Evolutionary conservation across 495 filamentous ascomycete species (phyloP).

Genomic region (Venustampulla echinocandica): DNA sequence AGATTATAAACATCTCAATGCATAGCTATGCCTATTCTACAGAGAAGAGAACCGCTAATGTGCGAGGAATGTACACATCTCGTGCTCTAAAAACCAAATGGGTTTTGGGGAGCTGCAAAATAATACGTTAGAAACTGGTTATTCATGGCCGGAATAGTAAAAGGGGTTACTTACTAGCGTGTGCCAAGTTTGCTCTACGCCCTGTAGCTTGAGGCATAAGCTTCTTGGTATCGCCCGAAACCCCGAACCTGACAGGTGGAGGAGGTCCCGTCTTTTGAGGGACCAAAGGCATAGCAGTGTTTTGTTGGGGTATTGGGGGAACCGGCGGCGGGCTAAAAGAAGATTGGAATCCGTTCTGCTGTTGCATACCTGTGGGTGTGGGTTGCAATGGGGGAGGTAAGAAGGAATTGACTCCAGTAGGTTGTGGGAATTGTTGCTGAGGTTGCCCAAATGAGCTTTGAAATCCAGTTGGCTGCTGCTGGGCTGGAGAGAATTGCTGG

Average conservation of each 20-base stretch:
- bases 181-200: constrained; percentile 74
- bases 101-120: constrained; percentile 71
- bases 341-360: constrained; percentile 45
- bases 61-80: constrained; percentile 9
- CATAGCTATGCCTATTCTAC: constrained; percentile 20
- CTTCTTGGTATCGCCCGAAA: constrained; percentile 60
- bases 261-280: constrained; percentile 93
- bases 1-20: constrained; percentile 18
- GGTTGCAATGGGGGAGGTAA: constrained; percentile 48
- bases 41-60: constrained; percentile 15
- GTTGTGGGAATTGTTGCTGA: constrained; percentile 33
- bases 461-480: constrained; percentile 61
- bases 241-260: constrained; percentile 82
- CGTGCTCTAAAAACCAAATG: constrained; percentile 69
- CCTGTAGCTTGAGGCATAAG: constrained; percentile 85
- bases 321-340: constrained; percentile 31
- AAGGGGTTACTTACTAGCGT: constrained; percentile 77
- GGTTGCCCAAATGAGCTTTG: constrained; percentile 41
- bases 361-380: constrained; percentile 38
- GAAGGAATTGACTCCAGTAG: constrained; percentile 45
- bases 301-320: constrained; percentile 40
- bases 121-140: constrained; percentile 7
- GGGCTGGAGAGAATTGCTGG: constrained; percentile 52
- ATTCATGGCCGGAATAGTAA: constrained; percentile 12
- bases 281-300: constrained; percentile 50